Evolutionary conservation across 2,329 filamentous ascomycete genomes (phyloP).

Genomic region (Dactylellina parvicollis): DNA sequence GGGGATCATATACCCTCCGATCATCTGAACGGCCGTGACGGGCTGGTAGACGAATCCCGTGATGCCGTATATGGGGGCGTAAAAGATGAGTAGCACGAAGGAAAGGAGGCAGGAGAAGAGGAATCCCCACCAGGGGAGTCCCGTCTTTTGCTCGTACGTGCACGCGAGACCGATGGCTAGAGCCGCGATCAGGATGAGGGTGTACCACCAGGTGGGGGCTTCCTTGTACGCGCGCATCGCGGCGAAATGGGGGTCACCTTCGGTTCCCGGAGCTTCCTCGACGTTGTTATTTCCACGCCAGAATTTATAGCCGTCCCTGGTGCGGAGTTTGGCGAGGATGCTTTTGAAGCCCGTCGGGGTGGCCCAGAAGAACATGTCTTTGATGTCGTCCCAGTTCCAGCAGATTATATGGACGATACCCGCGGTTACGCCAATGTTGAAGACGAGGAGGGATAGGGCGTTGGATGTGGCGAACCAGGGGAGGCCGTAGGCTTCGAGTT

Average conservation of each 20-base stretch:
- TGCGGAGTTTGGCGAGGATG: conserved; percentile 42
- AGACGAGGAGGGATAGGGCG: conserved; percentile 62
- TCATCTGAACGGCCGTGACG: conserved; percentile 62
- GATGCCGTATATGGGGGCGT: conserved; percentile 61
- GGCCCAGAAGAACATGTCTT: conserved; percentile 60
- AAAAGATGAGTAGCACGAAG: conserved; percentile 61
- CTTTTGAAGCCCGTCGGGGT: conserved; percentile 57
- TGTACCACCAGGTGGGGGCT: conserved; percentile 64
- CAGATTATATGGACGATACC: conserved; percentile 64
- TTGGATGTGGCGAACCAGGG: conserved; percentile 64
- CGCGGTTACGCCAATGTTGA: conserved; percentile 65
- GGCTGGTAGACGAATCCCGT: conserved; percentile 63
- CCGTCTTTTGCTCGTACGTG: conserved; percentile 61
- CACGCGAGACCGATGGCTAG: conserved; percentile 61
- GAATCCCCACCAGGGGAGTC: conserved; percentile 63
- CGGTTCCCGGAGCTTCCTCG: conserved; percentile 30
- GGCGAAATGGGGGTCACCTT: conserved; percentile 63
- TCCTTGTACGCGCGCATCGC: conserved; percentile 63
- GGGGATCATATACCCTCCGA: conserved; percentile 64
- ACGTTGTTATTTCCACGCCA: conserved; percentile 51
- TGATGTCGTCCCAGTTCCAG: conserved; percentile 62
- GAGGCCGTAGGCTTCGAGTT: conserved; percentile 61
- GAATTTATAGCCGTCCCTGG: conserved; percentile 55
- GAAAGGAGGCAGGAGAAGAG: conserved; percentile 61
- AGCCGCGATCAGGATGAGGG: conserved; percentile 59